Evolutionary conservation across 352 stramenopile genomes (phyloP), one percentile per base, ranked within the genome.

Genomic region (Thalassiosira hispida): DNA sequence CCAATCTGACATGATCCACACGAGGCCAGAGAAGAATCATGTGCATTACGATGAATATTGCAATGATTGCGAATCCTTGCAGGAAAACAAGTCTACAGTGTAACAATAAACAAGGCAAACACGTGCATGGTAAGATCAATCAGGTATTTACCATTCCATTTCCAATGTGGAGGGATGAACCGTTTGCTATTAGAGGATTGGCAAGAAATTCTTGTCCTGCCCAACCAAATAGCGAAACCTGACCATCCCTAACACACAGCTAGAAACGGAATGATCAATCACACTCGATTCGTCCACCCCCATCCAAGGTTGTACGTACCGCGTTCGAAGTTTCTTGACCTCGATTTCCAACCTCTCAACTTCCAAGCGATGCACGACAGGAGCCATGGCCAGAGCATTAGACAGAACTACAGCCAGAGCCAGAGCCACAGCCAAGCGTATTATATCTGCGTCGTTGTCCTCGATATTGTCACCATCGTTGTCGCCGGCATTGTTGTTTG

Each of bases 321-420:
- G 55, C 33, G 71, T 77, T n/a, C 86, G 78, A 52, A 94, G 69
- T 59, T 87, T 86, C 23, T 92, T 94, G 49, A 94, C 87, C 71
- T 94, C 85, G 22, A 79, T 88, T 75, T 88, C 89, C 22, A 94
- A 71, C 38, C 78, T 84, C 35, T 77, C 75, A 55, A 94, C 80
- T 35, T 84, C 60, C 6, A 67, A 56, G 46, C 81, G 81, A 72
- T 94, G 89, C 53, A 90, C 68, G 16, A 77, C 84, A 40, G 76
- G 87, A 40, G 55, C 87, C 73, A 38, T 9, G 31, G 31, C 31
- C 31, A n/a, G n/a, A n/a, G n/a, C n/a, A n/a, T n/a, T n/a, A n/a
- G n/a, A n/a, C n/a, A n/a, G n/a, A n/a, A n/a, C n/a, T n/a, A n/a
- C n/a, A n/a, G n/a, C n/a, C n/a, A n/a, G n/a, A n/a, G n/a, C n/a